Base-by-base conservation (phyloP, 306 rosid genomes). In the Macrotyloma uniflorum region DNA sequence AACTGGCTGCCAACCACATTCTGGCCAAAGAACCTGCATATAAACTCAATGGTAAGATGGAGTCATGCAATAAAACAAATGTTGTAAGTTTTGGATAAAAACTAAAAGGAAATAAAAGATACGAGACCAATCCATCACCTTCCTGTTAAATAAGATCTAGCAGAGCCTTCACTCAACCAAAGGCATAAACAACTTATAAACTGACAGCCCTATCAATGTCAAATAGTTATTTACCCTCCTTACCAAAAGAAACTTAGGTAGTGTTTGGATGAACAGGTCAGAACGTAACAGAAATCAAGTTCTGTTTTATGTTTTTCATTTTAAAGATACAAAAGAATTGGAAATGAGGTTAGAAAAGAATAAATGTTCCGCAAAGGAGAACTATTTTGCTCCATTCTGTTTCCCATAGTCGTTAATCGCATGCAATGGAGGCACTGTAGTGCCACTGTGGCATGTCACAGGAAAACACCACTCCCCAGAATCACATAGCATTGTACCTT, bases 21-120 rank as follows among this genome's bases (percentile, higher is more conserved):
- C 97, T 64, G 98, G 80, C 96, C 93, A 88, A 65, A 94, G 93
- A 67, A 91, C 97, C 97, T 93, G 86, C 61, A 61, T 58, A 74
- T 67, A 66, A 81, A 80, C 74, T 84, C 86, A 42, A 65, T 40
- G 82, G 67, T 20, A 47, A 82, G 78, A 53, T 53, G 78, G 51
- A 35, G 38, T 22, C 30, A 11, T 15, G 12, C 71, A 67, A 65
- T 15, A 68, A 49, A 73, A 50, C 67, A 46, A 63, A 79, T n/a
- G 61, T 20, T 59, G 50, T 20, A 22, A 16, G 23, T 77, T 28
- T 38, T 8, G n/a, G n/a, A n/a, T n/a, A n/a, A 32, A 32, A 11
- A 36, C 11, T 36, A 8, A 45, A 22, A 35, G 49, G 47, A 64
- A 54, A 77, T 10, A 77, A 43, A 43, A 53, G 23, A 38, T 10